These are phyloP conservation scores for Naegleria fowleri DNA, from an alignment of 208 protist genomes.

Conservation along the genomic window DNA sequence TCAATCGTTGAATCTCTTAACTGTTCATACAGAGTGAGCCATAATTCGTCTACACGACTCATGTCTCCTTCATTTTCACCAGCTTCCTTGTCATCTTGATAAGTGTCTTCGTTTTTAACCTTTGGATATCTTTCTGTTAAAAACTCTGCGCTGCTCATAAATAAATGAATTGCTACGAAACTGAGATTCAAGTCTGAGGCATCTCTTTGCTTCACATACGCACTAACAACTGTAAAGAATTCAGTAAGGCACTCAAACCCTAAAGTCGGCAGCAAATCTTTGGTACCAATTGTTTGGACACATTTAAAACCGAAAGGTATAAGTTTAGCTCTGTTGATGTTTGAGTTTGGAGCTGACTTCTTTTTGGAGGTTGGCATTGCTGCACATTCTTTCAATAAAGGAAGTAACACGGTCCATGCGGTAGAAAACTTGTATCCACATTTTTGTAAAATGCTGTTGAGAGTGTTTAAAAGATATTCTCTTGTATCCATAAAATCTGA, in stretches of 20 bases:
- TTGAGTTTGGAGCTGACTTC: neutral
- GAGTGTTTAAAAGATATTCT: neutral
- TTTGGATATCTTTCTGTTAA: constrained; percentile 11
- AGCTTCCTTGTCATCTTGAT: constrained; percentile 11
- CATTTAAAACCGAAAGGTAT: constrained; percentile 14
- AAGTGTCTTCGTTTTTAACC: constrained; percentile 13
- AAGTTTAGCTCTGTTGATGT: neutral
- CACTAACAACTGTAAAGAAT: neutral
- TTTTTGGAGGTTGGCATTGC: neutral
- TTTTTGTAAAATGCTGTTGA: neutral
- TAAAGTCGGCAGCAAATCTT: neutral
- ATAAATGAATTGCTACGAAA: constrained; percentile 31
- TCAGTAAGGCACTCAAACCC: neutral
- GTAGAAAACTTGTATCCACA: neutral
- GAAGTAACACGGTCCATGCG: neutral
- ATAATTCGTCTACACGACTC: constrained; percentile 31
- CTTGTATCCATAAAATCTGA: neutral
- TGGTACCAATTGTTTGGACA: neutral
- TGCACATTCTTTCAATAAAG: neutral
- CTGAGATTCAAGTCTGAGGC: neutral
- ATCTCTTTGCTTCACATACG: neutral
- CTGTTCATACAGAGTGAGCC: constrained; percentile 51
- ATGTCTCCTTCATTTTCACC: constrained; percentile 3
- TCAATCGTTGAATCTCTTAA: constrained; percentile 53
- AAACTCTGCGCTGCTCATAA: constrained; percentile 26